These are phyloP conservation scores for Ganoderma sp. DNA, from an alignment of 1,284 basidiomycete species.

Conservation along the genomic window DNA sequence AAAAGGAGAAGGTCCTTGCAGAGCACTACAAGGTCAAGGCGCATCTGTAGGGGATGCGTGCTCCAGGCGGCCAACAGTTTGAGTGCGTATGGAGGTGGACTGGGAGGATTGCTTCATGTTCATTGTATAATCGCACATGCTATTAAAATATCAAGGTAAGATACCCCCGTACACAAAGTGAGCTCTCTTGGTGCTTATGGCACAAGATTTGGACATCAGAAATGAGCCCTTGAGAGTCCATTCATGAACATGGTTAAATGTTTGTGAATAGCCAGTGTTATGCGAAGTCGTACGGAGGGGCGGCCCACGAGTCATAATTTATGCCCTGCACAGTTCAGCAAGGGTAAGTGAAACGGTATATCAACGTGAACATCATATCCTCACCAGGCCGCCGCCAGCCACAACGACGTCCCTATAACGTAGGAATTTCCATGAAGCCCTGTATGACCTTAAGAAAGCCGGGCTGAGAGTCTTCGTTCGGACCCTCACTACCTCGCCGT, in stretches of 20 bases:
- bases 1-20: slow-evolving; percentile 65
- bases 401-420: no score
- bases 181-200: neutral
- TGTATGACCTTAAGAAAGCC: no score
- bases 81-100: neutral
- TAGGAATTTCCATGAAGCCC: no score
- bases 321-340: no score
- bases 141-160: neutral
- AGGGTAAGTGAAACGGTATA: no score
- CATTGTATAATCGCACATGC: neutral
- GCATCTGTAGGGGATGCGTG: slow-evolving; percentile 18
- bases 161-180: neutral
- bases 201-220: neutral
- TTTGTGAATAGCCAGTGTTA: no score
- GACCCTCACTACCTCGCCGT: slow-evolving; percentile 12
- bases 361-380: no score
- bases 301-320: no score
- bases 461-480: slow-evolving; percentile 8
- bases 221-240: neutral
- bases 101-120: slow-evolving; percentile 4
- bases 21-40: slow-evolving; percentile 64
- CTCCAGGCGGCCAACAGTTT: neutral
- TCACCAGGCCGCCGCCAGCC: no score
- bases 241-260: no score
- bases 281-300: no score